Evolutionary conservation across 768 basidiomycete genomes (phyloP), one percentile per base, ranked within the genome.

Genomic region (Suillus placidus): DNA sequence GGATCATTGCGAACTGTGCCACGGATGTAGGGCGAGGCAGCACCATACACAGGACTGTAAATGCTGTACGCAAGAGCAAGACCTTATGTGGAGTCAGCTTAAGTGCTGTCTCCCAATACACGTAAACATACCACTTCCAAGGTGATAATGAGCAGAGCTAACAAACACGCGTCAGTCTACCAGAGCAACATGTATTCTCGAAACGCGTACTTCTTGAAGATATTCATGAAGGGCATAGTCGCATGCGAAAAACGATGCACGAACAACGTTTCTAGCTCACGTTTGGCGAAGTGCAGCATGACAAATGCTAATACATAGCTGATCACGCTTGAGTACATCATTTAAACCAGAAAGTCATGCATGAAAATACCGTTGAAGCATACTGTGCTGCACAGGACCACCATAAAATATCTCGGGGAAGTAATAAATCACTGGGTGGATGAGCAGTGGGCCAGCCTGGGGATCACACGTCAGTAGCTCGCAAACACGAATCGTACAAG

Each of bases 221-320:
- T 85, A 74, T 94, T 93, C 66, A 73, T 72, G 65, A 90, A 78
- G 2, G 97, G 97, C 92, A 99, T 97, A 0, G 97, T 97, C 2
- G 88, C 92, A 78, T 95, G 88, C 37, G 95, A 98, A 84, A 98
- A 99, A 13, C 93, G 91, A 76, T 99, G 97, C 2, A 99, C 87
- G 72, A 95, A 97, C 5, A 96, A 64, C 3, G 97, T 95, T 79
- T 99, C 97, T 23, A 94, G 76, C 73, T 97, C 94, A 61, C 97
- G 90, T 79, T 99, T 99, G 54, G 86, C 66, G 78, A 95, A 99
- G 75, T 99, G 97, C 18, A 90, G 72, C 78, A 97, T 82, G 42
- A 94, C 88, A 69, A 97, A 84, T 3, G 79, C 84, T 70, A 87
- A 93, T 6, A 89, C 87, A 66, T 87, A 88, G 72, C 92, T 88